Evolutionary conservation across 371 early-diverging fungal species (phyloP).

Genomic region (Saksenaea vasiformis): DNA sequence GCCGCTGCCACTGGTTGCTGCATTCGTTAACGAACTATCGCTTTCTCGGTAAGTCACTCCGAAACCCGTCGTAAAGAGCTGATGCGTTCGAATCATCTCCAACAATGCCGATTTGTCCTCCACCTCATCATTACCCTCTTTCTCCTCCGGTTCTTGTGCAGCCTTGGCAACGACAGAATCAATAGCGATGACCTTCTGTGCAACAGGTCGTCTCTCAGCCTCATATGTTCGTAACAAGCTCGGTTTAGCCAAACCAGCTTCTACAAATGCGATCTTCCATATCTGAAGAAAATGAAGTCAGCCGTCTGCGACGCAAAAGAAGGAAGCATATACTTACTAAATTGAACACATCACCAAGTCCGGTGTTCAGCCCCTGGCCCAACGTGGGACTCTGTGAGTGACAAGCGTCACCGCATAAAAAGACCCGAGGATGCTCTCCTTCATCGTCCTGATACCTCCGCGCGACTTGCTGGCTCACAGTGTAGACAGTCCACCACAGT

Average conservation of each 20-base stretch:
- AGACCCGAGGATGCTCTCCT: constrained; percentile 28
- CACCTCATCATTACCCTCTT: neutral
- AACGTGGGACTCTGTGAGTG: constrained; percentile 50
- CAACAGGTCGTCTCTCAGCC: neutral
- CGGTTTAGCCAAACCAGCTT: neutral
- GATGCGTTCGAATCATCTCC: neutral
- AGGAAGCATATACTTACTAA: constrained; percentile 20
- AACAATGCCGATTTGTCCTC: neutral
- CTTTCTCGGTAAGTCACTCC: constrained; percentile 3
- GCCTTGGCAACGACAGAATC: constrained; percentile 6
- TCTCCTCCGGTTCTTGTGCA: neutral
- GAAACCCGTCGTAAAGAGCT: constrained; percentile 5
- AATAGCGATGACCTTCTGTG: constrained; percentile 4
- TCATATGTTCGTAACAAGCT: neutral
- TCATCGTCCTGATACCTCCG: constrained; percentile 21
- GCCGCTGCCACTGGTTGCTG: neutral
- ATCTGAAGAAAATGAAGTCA: neutral
- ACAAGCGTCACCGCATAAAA: constrained; percentile 50
- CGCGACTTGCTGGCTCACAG: constrained; percentile 45
- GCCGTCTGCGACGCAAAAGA: neutral
- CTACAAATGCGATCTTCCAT: constrained; percentile 8
- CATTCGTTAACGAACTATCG: neutral
- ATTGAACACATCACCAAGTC: constrained; percentile 49
- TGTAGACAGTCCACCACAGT: constrained; percentile 48
- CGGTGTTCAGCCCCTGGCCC: constrained; percentile 50